phyloP scores from a whole-genome alignment of 2,329 filamentous ascomycete species.

The Pyrenochaeta sp. region DNA sequence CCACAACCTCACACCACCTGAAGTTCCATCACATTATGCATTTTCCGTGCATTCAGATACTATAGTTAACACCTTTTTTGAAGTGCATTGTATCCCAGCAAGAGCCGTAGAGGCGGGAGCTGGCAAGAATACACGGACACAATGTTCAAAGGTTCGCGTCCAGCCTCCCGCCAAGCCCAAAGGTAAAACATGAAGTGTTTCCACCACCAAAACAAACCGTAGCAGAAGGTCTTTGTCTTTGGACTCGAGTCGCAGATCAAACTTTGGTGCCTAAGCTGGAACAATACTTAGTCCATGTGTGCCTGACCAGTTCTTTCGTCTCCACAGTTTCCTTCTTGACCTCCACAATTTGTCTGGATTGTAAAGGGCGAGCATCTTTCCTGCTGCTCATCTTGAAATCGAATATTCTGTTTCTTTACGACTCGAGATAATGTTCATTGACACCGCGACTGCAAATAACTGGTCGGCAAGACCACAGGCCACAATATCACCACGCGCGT shows the following conservation, averaged over 20 bases:
- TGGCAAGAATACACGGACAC: background rate
- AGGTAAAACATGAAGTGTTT: slow-evolving; percentile 36
- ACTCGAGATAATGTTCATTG: slow-evolving; percentile 38
- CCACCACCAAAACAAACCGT: slow-evolving; percentile 38
- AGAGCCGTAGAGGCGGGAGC: background rate
- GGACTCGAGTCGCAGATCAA: slow-evolving; percentile 19
- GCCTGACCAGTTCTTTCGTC: slow-evolving; percentile 16
- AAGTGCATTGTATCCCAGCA: no score
- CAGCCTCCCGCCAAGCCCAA: slow-evolving; percentile 15
- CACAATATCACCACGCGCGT: slow-evolving; percentile 20
- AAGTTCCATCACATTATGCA: no score
- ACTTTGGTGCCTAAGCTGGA: slow-evolving; percentile 18
- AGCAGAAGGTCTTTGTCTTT: slow-evolving; percentile 17
- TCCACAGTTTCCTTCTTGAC: background rate
- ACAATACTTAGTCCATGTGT: slow-evolving; percentile 16
- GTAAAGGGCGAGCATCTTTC: background rate
- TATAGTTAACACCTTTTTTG: no score
- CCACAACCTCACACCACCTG: background rate
- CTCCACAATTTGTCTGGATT: background rate
- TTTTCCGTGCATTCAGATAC: no score
- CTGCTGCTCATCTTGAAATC: slow-evolving; percentile 2
- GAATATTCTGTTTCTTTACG: background rate
- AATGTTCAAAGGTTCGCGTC: background rate
- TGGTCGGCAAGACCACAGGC: slow-evolving; percentile 28
- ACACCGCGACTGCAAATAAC: slow-evolving; percentile 43